phyloP scores from a whole-genome alignment of 306 rosid species.

The peach (Prunus persica) region Prunus_persica_NCBIv2 NC_034015.1:21321001-21321500 shows the following conservation, averaged over 20 bases:
- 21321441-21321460: not conserved
- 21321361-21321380: constrained; percentile 53
- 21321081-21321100: constrained; percentile 52
- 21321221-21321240: constrained; percentile 77
- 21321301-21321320: constrained; percentile 80
- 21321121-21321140: constrained; percentile 41
- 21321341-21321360: constrained; percentile 92
- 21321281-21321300: constrained; percentile 63
- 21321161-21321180: constrained; percentile 25
- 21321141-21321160: constrained; percentile 48
- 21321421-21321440: not conserved
- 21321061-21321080: constrained; percentile 56
- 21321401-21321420: not conserved
- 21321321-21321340: constrained; percentile 89
- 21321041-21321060: constrained; percentile 36
- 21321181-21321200: constrained; percentile 35
- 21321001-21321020: not conserved
- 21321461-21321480: not conserved
- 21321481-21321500: not conserved
- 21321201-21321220: constrained; percentile 75
- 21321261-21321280: constrained; percentile 75
- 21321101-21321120: constrained; percentile 38
- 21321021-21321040: constrained; percentile 51
- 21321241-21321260: constrained; percentile 64
- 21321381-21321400: constrained; percentile 8